phyloP scores from a whole-genome alignment of 768 basidiomycete species.

The Rhizopogon salebrosus region DNA sequence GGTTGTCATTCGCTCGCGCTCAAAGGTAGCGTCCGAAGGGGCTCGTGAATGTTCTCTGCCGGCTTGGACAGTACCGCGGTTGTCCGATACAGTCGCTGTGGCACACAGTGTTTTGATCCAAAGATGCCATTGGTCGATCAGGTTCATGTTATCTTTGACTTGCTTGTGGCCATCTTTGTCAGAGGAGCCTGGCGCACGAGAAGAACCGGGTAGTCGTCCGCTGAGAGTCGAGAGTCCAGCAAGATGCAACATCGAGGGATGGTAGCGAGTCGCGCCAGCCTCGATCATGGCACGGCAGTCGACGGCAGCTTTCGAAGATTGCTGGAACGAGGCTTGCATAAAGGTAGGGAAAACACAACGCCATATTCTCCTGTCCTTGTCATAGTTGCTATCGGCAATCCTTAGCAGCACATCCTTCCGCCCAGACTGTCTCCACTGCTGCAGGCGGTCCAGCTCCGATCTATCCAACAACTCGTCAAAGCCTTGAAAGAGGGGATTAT shows the following conservation, averaged over 20 bases:
- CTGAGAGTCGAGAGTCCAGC: conserved; percentile 67
- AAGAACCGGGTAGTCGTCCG: conserved; percentile 29
- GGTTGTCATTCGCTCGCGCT: conserved; percentile 77
- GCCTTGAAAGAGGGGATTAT: conserved; percentile 48
- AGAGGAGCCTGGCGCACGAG: conserved; percentile 31
- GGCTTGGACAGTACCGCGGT: conserved; percentile 46
- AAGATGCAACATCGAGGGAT: conserved; percentile 64
- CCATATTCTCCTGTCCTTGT: conserved; percentile 71
- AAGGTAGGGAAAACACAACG: conserved; percentile 64
- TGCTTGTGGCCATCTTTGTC: conserved; percentile 52
- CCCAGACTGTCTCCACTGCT: conserved; percentile 59
- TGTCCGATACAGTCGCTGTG: conserved; percentile 67
- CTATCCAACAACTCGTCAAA: conserved; percentile 64
- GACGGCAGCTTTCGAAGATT: conserved; percentile 38
- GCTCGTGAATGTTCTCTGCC: conserved; percentile 66
- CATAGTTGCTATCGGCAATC: conserved; percentile 66
- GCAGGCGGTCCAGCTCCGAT: conserved; percentile 53
- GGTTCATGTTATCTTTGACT: conserved; percentile 49
- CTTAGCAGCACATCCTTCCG: conserved; percentile 54
- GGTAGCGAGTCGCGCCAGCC: conserved; percentile 64
- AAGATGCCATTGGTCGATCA: conserved; percentile 75
- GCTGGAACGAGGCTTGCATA: conserved; percentile 50
- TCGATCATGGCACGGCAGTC: conserved; percentile 62
- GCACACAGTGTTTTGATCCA: conserved; percentile 85
- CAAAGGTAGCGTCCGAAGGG: conserved; percentile 69